Base-by-base conservation (phyloP, 2,329 filamentous ascomycete genomes). In the Blumeria graminis region DNA sequence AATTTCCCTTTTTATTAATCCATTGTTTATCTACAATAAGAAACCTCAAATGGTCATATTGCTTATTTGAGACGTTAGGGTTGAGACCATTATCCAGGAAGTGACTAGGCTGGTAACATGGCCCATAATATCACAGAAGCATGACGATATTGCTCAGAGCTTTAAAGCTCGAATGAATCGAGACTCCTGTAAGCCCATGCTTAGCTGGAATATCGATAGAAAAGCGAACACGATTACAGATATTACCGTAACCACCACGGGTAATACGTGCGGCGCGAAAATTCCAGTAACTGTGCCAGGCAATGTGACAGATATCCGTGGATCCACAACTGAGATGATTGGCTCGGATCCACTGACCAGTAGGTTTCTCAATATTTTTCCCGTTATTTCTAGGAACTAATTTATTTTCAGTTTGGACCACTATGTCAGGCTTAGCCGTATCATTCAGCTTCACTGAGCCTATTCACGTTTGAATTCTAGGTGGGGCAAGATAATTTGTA, bases 91-190 rank as follows among this genome's bases (percentile, higher is more conserved):
- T 6, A 58, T 62, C 1, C 57, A 63, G 35, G 63, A 65, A 58
- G 57, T 66, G 56, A 57, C 58, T 7, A 55, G 61, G 53, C 57
- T 55, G 58, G 61, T 77, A 71, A 74, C 68, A 39, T 78, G 76
- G 76, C 75, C 76, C 1, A 64, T 80, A 28, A 68, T 74, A 16
- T 75, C 74, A 1, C 66, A 75, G 58, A 79, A 75, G 59, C 77
- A 80, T 57, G 72, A 77, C 58, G 73, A 79, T 63, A 53, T 59
- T 32, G 56, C 61, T 60, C 57, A 64, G 62, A 67, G 67, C 3
- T 81, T 81, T 67, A 62, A 72, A 45, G 70, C 73, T 56, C 74
- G 78, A 57, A 72, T 53, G 62, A 41, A 58, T 8, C 43, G 61
- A 46, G 59, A 66, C 52, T 18, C 13, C 0, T 60, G 58, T 33